phyloP scores from a whole-genome alignment of 1,139 yeast genomes.

The Pneumocystis jirovecii region DNA sequence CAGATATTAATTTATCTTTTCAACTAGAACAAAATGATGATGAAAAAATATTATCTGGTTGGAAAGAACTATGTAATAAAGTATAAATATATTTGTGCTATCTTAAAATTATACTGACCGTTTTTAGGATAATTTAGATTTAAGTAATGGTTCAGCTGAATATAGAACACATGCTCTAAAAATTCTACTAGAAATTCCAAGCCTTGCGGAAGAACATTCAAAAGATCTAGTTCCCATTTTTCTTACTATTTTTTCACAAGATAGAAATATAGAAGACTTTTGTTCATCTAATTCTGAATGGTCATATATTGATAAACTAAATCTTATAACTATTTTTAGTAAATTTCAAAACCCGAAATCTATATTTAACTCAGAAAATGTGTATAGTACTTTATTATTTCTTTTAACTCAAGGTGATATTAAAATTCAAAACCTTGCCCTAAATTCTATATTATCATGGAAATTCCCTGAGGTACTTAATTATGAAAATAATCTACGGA shows the following conservation, averaged over 20 bases:
- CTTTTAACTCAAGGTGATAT: slow-evolving; percentile 49
- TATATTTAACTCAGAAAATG: slow-evolving; percentile 36
- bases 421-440: slow-evolving; percentile 56
- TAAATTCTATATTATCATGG: slow-evolving; percentile 57
- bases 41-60: neutral
- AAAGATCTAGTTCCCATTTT: slow-evolving; percentile 38
- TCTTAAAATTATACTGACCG: neutral
- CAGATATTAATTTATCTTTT: neutral
- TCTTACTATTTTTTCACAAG: slow-evolving; percentile 25
- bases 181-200: slow-evolving; percentile 41
- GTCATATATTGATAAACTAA: slow-evolving; percentile 51
- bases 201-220: slow-evolving; percentile 51
- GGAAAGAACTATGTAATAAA: neutral
- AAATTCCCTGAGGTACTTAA: slow-evolving; percentile 43
- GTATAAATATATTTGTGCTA: neutral
- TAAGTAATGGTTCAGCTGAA: slow-evolving; percentile 3
- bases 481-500: slow-evolving; percentile 58
- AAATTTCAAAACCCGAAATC: slow-evolving; percentile 47
- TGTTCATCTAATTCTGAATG: slow-evolving; percentile 15
- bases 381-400: slow-evolving; percentile 39
- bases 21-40: neutral
- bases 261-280: slow-evolving; percentile 10
- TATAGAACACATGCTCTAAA: slow-evolving; percentile 34
- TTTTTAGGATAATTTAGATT: slow-evolving; percentile 1
- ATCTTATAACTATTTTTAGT: slow-evolving; percentile 46